Evolutionary conservation across 2,329 filamentous ascomycete species (phyloP).

Genomic region (Penicillium sclerotiorum): DNA sequence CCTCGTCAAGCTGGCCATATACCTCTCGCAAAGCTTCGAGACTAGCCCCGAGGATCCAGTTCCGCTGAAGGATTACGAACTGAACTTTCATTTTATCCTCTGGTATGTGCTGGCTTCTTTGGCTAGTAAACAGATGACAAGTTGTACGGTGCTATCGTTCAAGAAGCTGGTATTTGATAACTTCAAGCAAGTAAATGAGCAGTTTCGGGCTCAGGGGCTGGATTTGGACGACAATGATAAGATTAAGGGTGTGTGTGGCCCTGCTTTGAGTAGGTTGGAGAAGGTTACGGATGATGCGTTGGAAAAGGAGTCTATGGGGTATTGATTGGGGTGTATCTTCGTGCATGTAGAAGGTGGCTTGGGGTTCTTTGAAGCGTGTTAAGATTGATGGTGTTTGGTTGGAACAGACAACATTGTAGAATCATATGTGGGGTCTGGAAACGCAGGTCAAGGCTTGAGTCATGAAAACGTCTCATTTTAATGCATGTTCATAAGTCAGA

Average conservation of each 20-base stretch:
- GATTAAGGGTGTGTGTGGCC: conserved; percentile 23
- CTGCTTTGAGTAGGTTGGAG: conserved; percentile 56
- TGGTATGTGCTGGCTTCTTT: conserved; percentile 38
- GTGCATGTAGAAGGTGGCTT: too few relatives aligned
- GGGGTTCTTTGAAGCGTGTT: too few relatives aligned
- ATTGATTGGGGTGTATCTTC: neutral
- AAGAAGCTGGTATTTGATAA: conserved; percentile 27
- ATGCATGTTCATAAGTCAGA: neutral
- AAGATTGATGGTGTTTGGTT: too few relatives aligned
- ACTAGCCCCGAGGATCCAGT: conserved; percentile 19
- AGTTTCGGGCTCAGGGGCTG: conserved; percentile 30
- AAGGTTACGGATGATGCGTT: conserved; percentile 29
- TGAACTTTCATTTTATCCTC: conserved; percentile 36
- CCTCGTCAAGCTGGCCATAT: conserved; percentile 35
- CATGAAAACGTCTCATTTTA: neutral
- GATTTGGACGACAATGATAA: conserved; percentile 25
- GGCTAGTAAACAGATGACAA: conserved; percentile 24
- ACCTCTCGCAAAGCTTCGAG: conserved; percentile 28
- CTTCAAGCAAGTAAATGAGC: conserved; percentile 30
- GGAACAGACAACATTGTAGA: too few relatives aligned
- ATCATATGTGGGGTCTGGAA: too few relatives aligned
- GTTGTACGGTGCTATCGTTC: conserved; percentile 36
- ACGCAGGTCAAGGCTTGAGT: too few relatives aligned
- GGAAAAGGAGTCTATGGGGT: conserved; percentile 25
- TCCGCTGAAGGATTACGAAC: conserved; percentile 22